Base-by-base conservation (phyloP, 208 protist genomes). In the Novymonas esmeraldas region DNA sequence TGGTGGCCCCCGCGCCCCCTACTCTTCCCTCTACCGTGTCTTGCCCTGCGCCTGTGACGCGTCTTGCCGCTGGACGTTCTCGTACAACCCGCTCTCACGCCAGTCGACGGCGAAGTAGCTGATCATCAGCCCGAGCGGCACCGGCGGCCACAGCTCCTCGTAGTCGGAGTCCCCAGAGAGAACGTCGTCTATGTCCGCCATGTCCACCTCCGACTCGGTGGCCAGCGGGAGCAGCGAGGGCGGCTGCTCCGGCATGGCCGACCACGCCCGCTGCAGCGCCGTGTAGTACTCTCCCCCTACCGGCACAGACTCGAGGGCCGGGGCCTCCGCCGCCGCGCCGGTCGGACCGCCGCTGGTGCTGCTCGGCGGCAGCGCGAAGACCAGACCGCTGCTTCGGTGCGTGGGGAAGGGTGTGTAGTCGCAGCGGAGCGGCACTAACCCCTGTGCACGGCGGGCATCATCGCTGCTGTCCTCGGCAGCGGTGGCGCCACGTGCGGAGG, bases 121-220 rank as follows among this genome's bases (percentile, higher is more conserved):
- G 24, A 93, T 82, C 81, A 90, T 87, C 45, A 84, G 78, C 11
- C 51, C 64, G 20, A 93, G 71, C 38, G 87, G 83, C 63, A 93
- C 81, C 4, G 81, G 66, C 11, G 87, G 87, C 14, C 41, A 65
- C 50, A 92, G 29, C 46, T 79, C 79, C 73, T 69, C 64, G 52
- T 52, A 63, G 34, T 72, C 54, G 1, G 64, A 56, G 42, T 73
- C 65, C 7, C 66, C 58, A 0, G 69, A 75, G 42, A 75, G 36
- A 28, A 68, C 51, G 24, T 67, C 69, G 24, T 75, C 61, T n/a
- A 75, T 75, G 28, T 68, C 61, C 45, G 29, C 50, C 24, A 75
- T 54, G 29, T 75, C 63, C 36, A 75, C 61, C 20, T 75, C 69
- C 26, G 59, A 64, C 54, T 57, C 69, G 2, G 54, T 63, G 61